Evolutionary conservation across 257 asterid species (phyloP).

Genomic region (Catharanthus roseus): DNA sequence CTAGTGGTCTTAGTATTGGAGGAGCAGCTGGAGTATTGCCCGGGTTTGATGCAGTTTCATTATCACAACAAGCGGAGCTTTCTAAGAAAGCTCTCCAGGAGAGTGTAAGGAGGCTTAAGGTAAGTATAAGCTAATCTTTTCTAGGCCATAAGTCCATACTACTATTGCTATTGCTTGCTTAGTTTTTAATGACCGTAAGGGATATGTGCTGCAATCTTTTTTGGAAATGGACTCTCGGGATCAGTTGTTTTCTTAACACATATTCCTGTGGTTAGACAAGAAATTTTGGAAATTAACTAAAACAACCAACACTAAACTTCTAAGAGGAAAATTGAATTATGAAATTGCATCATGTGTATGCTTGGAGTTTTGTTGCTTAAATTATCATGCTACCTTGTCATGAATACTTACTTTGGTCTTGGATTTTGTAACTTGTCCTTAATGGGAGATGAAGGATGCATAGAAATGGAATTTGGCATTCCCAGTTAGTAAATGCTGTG

Average conservation of each 20-base stretch:
- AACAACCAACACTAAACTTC: background rate
- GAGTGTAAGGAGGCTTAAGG: constrained; percentile 64
- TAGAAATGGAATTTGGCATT: background rate
- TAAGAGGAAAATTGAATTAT: background rate
- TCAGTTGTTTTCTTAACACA: background rate
- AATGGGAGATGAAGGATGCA: background rate
- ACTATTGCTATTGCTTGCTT: background rate
- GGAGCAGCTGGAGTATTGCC: constrained; percentile 46
- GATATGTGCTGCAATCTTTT: background rate
- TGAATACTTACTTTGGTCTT: background rate
- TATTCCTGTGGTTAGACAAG: background rate
- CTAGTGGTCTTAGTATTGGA: constrained; percentile 38
- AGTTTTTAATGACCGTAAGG: background rate
- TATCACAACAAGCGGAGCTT: constrained; percentile 72
- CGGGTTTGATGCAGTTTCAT: constrained; percentile 47
- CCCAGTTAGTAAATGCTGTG: background rate
- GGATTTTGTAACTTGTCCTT: background rate
- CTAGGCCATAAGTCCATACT: background rate
- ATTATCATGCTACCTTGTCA: background rate
- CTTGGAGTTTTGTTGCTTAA: background rate
- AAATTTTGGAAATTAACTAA: background rate
- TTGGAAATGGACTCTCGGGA: background rate
- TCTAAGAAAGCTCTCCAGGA: constrained; percentile 69
- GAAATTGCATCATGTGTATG: background rate
- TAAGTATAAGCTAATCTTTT: constrained; percentile 15